Evolutionary conservation across 2,329 filamentous ascomycete genomes (phyloP), one percentile per base, ranked within the genome.

Genomic region (Penicillium sp.): DNA sequence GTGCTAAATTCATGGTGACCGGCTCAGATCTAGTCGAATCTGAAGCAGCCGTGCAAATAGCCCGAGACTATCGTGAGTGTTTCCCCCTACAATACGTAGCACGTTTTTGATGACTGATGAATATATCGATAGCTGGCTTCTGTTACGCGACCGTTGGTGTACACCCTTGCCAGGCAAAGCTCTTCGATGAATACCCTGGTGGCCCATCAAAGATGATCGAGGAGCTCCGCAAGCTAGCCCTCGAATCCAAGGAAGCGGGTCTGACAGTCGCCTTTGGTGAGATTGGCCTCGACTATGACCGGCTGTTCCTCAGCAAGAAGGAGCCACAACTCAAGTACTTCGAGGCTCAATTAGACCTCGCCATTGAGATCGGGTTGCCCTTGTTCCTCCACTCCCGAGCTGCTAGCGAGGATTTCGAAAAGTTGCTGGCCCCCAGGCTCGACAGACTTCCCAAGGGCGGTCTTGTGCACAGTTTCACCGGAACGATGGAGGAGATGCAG

Each of bases 221-320:
- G 59, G 82, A 85, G 33, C 83, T 98, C n/a, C 82, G 82, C 46
- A 71, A 78, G 6, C 79, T 97, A 2, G 85, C 93, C 4, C 70
- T 83, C 2, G 77, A 85, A 37, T 84, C 86, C 1, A 86, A 85
- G 66, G 73, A 76, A 50, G 73, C 75, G 11, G 83, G 85, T 0
- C 82, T 90, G 41, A 88, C 91, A 1, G 84, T 85, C 6, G 94
- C 95, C 6, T 92, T 97, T 73, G 95, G 95, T 50, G 95, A 99
- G 77, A 92, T 99, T 62, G 95, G 95, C 2, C 88, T 99, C 4
- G 95, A 99, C 78, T 99, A 98, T 73, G 95, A 99, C 78, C 87
- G 95, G 2, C 80, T 99, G 37, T 90, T 91, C 69, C 88, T 93
- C 69, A 92, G 90, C 70, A 86, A 88, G 40, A 90, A 88, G 69